Evolutionary conservation across 208 protist species (phyloP).

Genomic region (Leishmania tarentolae): DNA sequence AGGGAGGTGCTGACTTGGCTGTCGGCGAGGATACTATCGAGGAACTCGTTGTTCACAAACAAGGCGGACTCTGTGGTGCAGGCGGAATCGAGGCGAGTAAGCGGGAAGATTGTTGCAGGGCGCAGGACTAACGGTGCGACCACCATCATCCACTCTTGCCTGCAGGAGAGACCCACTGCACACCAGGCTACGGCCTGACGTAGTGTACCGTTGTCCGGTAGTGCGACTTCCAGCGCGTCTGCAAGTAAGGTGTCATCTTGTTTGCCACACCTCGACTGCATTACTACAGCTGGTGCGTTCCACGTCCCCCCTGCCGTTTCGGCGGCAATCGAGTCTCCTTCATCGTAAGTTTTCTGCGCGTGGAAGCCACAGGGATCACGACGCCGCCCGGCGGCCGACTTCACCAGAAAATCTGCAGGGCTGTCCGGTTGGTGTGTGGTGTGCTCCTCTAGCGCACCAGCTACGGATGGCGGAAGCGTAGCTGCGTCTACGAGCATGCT

Average conservation of each 20-base stretch:
- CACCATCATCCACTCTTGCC: slow-evolving; percentile 8
- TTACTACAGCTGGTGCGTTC: background rate
- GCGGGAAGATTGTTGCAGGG: background rate
- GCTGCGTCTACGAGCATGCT: slow-evolving; percentile 19
- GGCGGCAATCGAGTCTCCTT: background rate
- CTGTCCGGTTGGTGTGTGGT: slow-evolving; percentile 21
- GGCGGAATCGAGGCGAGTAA: background rate
- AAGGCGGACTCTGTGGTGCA: slow-evolving; percentile 31
- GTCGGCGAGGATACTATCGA: slow-evolving; percentile 38
- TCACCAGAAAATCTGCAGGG: slow-evolving; percentile 18
- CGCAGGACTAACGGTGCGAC: slow-evolving; percentile 15
- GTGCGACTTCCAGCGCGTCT: slow-evolving; percentile 23
- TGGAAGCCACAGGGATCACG: background rate
- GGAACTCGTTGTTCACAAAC: slow-evolving; percentile 41
- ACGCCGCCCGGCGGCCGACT: slow-evolving; percentile 6
- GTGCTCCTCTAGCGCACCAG: slow-evolving; percentile 15
- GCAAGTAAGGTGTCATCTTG: slow-evolving; percentile 2
- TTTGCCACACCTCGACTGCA: background rate
- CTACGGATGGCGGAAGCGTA: slow-evolving; percentile 13
- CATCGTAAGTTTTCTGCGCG: background rate
- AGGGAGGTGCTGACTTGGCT: background rate
- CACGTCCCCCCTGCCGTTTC: background rate
- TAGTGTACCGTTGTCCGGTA: slow-evolving; percentile 32
- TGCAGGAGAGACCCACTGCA: slow-evolving; percentile 31
- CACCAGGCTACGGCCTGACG: slow-evolving; percentile 27